Conservation (phyloP, 306 rosid species). For the Aeschynomene evenia region DNA sequence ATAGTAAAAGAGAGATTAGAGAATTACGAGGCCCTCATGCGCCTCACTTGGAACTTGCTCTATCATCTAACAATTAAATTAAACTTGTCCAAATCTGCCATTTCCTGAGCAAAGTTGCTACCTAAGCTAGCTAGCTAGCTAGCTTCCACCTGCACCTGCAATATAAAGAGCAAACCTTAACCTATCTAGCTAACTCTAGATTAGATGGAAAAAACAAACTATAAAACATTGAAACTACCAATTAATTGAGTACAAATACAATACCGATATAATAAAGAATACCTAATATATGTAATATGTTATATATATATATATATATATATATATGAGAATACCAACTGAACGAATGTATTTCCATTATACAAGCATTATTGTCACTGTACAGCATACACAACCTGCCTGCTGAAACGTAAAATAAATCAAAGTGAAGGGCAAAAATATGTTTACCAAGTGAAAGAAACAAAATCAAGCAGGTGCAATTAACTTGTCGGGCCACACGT, state of each 20-base stretch:
- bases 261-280: no score
- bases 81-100: neutral
- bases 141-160: neutral
- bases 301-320: no score
- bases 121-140: no score
- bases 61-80: neutral
- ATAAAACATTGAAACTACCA: no score
- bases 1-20: slow-evolving; percentile 8
- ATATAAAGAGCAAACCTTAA: neutral
- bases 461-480: neutral
- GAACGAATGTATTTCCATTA: no score
- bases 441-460: neutral
- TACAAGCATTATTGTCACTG: no score
- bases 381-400: neutral
- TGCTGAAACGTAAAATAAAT: neutral
- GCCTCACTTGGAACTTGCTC: neutral
- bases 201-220: neutral
- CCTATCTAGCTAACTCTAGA: neutral
- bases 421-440: neutral
- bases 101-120: neutral
- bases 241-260: no score
- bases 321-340: no score
- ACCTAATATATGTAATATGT: no score
- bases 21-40: slow-evolving; percentile 5
- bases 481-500: neutral